Evolutionary conservation across 805 yeast genomes (phyloP).

Genomic region (Barnettozyma wickerhamii): DNA sequence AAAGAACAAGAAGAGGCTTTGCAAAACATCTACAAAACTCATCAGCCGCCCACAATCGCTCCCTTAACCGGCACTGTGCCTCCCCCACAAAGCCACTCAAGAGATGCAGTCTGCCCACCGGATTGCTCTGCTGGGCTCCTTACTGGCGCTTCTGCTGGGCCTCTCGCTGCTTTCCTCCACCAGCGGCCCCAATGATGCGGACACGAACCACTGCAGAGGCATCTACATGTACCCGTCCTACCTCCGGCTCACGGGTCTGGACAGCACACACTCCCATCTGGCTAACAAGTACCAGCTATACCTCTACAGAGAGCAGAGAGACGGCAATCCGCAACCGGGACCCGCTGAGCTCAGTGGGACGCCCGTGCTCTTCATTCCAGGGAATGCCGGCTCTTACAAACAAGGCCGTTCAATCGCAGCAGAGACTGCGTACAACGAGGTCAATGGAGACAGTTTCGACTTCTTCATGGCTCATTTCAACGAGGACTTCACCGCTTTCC

Average conservation of each 20-base stretch:
- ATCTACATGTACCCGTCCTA: constrained; percentile 84
- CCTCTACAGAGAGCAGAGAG: constrained; percentile 79
- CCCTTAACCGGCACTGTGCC: not conserved
- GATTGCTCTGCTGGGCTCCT: not conserved
- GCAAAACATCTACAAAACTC: not conserved
- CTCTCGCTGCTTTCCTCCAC: not conserved
- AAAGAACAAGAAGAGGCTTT: not conserved
- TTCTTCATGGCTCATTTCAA: constrained; percentile 91
- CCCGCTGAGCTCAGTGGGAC: constrained; percentile 48
- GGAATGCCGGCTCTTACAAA: constrained; percentile 91
- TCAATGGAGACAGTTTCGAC: constrained; percentile 50
- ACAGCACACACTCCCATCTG: constrained; percentile 58
- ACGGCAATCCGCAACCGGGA: constrained; percentile 49
- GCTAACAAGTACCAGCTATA: constrained; percentile 83
- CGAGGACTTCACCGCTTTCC: constrained; percentile 94
- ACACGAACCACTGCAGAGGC: constrained; percentile 43
- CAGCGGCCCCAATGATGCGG: constrained; percentile 5
- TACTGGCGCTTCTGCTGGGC: constrained; percentile 4
- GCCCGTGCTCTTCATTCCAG: constrained; percentile 93
- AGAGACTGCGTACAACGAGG: constrained; percentile 44
- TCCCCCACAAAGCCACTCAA: not conserved
- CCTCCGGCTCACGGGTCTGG: constrained; percentile 70
- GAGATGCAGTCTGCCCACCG: constrained; percentile 1
- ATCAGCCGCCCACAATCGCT: no score
- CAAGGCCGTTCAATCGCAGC: constrained; percentile 94